Evolutionary conservation across 805 yeast genomes (phyloP).

Genomic region (Barnettozyma populi): DNA sequence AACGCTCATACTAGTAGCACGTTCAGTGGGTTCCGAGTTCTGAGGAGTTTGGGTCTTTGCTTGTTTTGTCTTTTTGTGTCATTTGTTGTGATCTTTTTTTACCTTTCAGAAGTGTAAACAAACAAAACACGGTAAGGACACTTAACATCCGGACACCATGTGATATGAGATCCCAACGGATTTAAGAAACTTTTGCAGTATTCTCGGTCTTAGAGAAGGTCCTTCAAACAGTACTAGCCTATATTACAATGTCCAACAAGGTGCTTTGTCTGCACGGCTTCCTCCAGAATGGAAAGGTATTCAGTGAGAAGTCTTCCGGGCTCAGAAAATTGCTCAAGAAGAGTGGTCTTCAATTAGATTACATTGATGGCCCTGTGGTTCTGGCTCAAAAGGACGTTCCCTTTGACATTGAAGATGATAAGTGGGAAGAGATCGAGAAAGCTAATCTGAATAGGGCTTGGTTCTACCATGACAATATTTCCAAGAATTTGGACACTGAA

Average conservation of each 20-base stretch:
- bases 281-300: constrained; percentile 76
- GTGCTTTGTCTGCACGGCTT: constrained; percentile 89
- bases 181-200: constrained; percentile 1
- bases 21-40: neutral
- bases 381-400: constrained; percentile 71
- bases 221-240: neutral
- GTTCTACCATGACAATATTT: constrained; percentile 58
- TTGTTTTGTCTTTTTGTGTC: constrained; percentile 3
- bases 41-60: neutral
- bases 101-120: neutral
- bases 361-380: constrained; percentile 71
- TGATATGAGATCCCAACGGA: constrained; percentile 1
- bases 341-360: constrained; percentile 64
- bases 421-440: constrained; percentile 42
- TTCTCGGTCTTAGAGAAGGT: neutral
- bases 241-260: constrained; percentile 29
- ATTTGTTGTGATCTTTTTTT: neutral
- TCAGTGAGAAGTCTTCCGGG: constrained; percentile 87
- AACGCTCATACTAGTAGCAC: neutral
- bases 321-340: constrained; percentile 68
- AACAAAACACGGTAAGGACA: neutral
- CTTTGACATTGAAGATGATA: constrained; percentile 52
- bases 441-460: constrained; percentile 55
- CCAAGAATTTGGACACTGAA: constrained; percentile 44
- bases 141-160: constrained; percentile 5